A percentile compares a stretch with the other conserved stretches of the same genome.
Conservation (phyloP, 2,329 filamentous ascomycete species). For the Bipolaris oryzae region DNA sequence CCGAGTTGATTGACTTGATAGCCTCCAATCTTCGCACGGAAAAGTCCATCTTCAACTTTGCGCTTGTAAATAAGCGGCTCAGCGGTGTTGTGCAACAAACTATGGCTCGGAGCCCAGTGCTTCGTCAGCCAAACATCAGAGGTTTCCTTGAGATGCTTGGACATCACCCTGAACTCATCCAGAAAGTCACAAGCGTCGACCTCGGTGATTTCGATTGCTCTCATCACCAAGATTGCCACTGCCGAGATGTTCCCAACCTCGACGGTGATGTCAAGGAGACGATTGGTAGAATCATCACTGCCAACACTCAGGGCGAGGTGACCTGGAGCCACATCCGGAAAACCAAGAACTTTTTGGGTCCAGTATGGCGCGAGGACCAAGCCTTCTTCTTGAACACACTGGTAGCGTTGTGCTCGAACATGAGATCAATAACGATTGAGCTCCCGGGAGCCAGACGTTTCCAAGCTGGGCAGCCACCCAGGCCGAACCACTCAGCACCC, state of each 20-base stretch:
- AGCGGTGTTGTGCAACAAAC: constrained; percentile 19
- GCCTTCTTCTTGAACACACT: constrained; percentile 22
- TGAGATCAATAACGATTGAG: constrained; percentile 19
- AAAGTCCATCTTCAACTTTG: constrained; percentile 10
- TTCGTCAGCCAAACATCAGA: constrained; percentile 18
- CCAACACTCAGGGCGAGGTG: not conserved
- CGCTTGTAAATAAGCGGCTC: constrained; percentile 19
- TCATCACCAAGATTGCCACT: constrained; percentile 3
- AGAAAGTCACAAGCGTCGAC: constrained; percentile 18
- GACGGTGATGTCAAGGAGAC: not conserved
- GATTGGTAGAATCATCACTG: constrained; percentile 5
- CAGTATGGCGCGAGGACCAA: constrained; percentile 9
- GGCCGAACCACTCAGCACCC: not conserved
- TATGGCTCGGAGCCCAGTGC: constrained; percentile 14
- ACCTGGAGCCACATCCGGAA: constrained; percentile 8
- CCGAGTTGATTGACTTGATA: constrained; percentile 18
- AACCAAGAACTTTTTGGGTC: not conserved
- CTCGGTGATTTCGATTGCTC: constrained; percentile 19
- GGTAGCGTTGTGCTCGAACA: constrained; percentile 16
- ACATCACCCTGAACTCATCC: constrained; percentile 11
- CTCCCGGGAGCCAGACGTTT: constrained; percentile 11
- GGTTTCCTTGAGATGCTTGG: constrained; percentile 16
- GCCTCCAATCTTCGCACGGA: constrained; percentile 8
- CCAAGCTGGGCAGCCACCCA: not conserved
- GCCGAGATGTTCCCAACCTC: not conserved